Conservation (phyloP, 495 filamentous ascomycete species). For the Neurospora sp. region DNA sequence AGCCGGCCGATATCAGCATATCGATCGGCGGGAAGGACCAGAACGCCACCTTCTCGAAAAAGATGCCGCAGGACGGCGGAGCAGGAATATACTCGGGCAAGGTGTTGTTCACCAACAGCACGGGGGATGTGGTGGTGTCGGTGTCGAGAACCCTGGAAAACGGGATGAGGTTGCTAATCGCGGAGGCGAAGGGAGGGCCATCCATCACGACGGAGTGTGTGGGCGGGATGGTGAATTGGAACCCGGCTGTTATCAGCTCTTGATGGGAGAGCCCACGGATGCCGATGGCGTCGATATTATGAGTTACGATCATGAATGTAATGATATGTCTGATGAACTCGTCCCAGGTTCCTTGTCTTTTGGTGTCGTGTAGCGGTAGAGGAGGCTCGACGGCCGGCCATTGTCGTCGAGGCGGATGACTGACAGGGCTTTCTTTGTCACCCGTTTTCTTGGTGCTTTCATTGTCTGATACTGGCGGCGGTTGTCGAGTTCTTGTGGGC, state of each 20-base stretch:
- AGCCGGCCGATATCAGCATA: slow-evolving; percentile 9
- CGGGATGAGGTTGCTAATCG: background rate
- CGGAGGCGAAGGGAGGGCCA: background rate
- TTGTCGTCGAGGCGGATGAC: background rate
- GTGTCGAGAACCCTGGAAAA: slow-evolving; percentile 1
- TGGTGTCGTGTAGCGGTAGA: background rate
- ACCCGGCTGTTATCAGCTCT: background rate
- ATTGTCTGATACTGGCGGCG: background rate
- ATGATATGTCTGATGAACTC: background rate
- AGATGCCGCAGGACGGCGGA: slow-evolving; percentile 1
- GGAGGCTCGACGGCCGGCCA: background rate
- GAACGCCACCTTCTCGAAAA: slow-evolving; percentile 1
- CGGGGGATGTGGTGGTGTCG: slow-evolving; percentile 13
- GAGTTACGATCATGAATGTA: background rate
- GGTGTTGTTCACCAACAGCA: slow-evolving; percentile 10
- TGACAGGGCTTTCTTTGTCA: background rate
- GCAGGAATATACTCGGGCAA: slow-evolving; percentile 12
- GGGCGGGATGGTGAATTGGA: background rate
- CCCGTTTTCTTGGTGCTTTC: background rate
- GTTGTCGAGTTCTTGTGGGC: background rate
- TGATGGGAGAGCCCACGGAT: background rate
- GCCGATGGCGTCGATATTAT: background rate
- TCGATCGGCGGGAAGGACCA: slow-evolving; percentile 9
- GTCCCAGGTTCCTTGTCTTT: background rate
- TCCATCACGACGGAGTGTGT: background rate